Evolutionary conservation across 1,284 basidiomycete species (phyloP).

Genomic region (Cerioporus squamosus): DNA sequence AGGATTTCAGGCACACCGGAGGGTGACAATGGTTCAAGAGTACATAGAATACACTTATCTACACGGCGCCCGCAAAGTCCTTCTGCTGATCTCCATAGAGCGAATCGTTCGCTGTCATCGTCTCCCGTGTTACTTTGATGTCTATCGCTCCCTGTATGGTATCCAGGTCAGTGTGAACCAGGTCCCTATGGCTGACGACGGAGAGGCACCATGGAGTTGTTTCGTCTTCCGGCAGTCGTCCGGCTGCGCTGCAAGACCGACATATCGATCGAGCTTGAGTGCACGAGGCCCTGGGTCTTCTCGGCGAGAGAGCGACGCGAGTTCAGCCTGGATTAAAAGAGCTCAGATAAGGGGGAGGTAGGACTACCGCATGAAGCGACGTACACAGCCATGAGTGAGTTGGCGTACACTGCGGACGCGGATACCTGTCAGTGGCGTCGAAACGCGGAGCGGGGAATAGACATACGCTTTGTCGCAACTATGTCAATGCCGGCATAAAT

Average conservation of each 20-base stretch:
- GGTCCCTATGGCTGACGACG: neutral
- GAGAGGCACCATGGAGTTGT: neutral
- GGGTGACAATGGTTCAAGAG: neutral
- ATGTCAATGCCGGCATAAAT: slow-evolving; percentile 20
- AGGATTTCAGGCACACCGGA: too few relatives aligned
- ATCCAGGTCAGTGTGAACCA: neutral
- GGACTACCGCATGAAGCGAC: neutral
- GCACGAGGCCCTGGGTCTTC: slow-evolving; percentile 3
- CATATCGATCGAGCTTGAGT: slow-evolving; percentile 12
- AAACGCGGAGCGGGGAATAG: neutral
- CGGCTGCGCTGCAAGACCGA: slow-evolving; percentile 1
- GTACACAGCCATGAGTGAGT: slow-evolving; percentile 22
- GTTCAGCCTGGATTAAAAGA: slow-evolving; percentile 5
- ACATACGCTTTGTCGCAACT: slow-evolving; percentile 20
- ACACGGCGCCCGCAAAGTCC: neutral
- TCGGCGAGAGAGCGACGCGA: slow-evolving; percentile 15
- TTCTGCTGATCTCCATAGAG: neutral
- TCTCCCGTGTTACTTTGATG: slow-evolving; percentile 16
- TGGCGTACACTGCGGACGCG: slow-evolving; percentile 14
- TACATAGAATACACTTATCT: neutral
- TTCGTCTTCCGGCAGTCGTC: neutral
- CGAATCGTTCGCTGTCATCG: neutral
- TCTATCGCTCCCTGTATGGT: neutral
- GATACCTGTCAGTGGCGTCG: neutral
- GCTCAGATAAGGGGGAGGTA: neutral